Evolutionary conservation across 805 yeast genomes (phyloP).

Genomic region (Monosporozyma solicola): DNA sequence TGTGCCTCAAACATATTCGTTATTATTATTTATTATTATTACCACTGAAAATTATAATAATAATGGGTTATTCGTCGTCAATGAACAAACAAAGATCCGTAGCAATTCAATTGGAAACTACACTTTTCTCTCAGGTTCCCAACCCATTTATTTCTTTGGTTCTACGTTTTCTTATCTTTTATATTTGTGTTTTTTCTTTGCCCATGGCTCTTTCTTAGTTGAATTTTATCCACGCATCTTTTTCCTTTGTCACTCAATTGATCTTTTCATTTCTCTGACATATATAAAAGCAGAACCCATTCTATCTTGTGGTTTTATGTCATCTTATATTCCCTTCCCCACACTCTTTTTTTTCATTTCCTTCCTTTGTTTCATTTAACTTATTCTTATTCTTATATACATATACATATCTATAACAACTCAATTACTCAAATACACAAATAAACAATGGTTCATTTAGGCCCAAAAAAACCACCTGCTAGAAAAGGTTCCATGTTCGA

Average conservation of each 20-base stretch:
- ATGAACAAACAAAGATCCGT: too few species aligned
- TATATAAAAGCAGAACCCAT: background rate
- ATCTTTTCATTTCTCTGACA: background rate
- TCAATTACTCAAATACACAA: background rate
- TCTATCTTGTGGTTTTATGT: background rate
- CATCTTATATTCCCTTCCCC: background rate
- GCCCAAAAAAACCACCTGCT: constrained; percentile 74
- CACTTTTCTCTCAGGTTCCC: too few species aligned
- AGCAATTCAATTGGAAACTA: too few species aligned
- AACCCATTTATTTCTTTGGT: too few species aligned
- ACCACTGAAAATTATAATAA: too few species aligned
- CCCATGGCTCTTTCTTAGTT: too few species aligned
- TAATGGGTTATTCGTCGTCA: too few species aligned
- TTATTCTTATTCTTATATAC: background rate
- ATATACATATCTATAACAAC: background rate
- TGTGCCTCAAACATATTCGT: too few species aligned
- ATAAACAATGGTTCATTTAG: constrained; percentile 64
- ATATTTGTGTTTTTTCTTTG: too few species aligned
- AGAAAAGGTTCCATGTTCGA: constrained; percentile 64
- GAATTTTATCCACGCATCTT: too few species aligned
- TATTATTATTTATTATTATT: too few species aligned
- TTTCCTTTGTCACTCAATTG: background rate
- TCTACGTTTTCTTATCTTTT: too few species aligned
- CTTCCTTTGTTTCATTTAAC: background rate
- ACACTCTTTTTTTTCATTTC: background rate